These are phyloP conservation scores for Xerocomus amazonicus DNA, from an alignment of 1,284 basidiomycete species.

Conservation along the genomic window DNA sequence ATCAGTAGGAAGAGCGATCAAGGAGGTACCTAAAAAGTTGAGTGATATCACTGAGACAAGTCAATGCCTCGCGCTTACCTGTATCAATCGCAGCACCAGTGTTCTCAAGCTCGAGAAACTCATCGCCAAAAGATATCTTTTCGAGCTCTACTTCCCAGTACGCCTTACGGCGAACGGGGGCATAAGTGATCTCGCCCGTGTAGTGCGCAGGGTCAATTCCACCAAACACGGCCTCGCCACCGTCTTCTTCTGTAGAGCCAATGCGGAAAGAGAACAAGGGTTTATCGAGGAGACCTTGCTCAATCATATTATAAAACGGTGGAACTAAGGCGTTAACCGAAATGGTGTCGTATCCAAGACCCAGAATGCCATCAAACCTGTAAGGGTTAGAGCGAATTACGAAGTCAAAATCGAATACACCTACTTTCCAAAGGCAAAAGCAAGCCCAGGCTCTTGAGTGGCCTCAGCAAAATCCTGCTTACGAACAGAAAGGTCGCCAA, in stretches of 20 bases:
- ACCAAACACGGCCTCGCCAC: conserved; percentile 92
- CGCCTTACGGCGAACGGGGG: conserved; percentile 91
- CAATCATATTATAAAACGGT: conserved; percentile 94
- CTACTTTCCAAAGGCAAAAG: conserved; percentile 97
- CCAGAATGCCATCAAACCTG: conserved; percentile 95
- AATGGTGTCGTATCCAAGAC: conserved; percentile 95
- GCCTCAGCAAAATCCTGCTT: conserved; percentile 94
- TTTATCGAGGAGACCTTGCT: conserved; percentile 78
- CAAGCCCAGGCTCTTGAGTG: conserved; percentile 93
- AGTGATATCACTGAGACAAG: conserved; percentile 1
- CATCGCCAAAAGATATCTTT: conserved; percentile 81
- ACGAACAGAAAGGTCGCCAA: conserved; percentile 82
- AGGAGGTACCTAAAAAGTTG: conserved; percentile 66
- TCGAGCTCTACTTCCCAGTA: conserved; percentile 99
- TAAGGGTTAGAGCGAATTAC: conserved; percentile 1
- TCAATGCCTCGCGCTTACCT: conserved; percentile 44
- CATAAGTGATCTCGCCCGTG: conserved; percentile 82
- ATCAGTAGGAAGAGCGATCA: conserved; percentile 91
- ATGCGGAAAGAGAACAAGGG: conserved; percentile 96
- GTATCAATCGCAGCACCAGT: conserved; percentile 98
- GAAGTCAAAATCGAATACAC: conserved; percentile 35
- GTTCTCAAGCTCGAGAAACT: conserved; percentile 81
- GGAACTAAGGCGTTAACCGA: conserved; percentile 92
- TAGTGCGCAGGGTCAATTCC: conserved; percentile 84
- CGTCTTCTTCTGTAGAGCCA: conserved; percentile 83